Evolutionary conservation across 495 filamentous ascomycete species (phyloP), one percentile per base, ranked within the genome.

Genomic region (Daldinia grandis): DNA sequence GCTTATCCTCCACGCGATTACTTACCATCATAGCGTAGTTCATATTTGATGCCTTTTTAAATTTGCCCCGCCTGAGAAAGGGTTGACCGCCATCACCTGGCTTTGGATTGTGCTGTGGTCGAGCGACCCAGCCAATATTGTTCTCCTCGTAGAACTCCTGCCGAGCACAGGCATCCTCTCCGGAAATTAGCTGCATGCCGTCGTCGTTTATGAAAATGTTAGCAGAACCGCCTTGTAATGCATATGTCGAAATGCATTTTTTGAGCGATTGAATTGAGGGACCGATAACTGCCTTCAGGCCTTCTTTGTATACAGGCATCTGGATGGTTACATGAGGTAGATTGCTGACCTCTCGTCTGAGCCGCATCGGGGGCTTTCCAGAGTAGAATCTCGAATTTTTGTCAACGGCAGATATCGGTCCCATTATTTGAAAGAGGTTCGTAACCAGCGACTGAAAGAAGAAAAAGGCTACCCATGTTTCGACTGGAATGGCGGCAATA

Each of bases 31-130:
- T 73, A 9, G 84, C 87, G 56, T 88, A 91, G 76, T 91, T 91
- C 89, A 91, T 91, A 77, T 91, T 91, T 28, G 88, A 90, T 25
- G 89, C 89, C 75, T 91, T 91, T 81, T 91, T 91, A 81, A 91
- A 91, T 75, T 91, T 91, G 50, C 89, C 89, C 6, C 84, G 80
- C 10, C 89, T 84, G 27, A 86, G 68, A 74, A 90, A 91, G 70
- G 73, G 66, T 38, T 58, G 68, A 19, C 76, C 77, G 33, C 74
- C 80, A 30, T 76, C 71, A 27, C 74, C 64, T 61, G 77, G 56
- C 51, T 84, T 84, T 10, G 85, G 82, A 62, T 88, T 86, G 74
- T 92, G 88, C 59, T 80, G 80, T 24, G 89, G 88, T 33, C 87
- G 81, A 37, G 86, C 82, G 10, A 87, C 85, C 86, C 86, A 89